These are phyloP conservation scores for Zygoascus tannicola DNA, from an alignment of 805 yeast genomes.

Conservation along the genomic window DNA sequence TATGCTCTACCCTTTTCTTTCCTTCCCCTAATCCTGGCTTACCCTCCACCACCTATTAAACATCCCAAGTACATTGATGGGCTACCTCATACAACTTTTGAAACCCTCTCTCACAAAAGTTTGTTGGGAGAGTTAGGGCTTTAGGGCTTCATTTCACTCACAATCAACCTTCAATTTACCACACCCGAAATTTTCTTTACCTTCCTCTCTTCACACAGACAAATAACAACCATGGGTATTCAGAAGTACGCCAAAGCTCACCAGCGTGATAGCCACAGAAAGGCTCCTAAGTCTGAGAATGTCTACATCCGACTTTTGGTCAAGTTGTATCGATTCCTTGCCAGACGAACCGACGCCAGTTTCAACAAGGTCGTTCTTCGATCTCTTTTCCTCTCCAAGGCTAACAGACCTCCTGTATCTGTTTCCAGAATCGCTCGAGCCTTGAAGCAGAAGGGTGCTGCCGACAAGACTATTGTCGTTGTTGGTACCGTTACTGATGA, in stretches of 20 bases:
- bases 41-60: too few relatives aligned
- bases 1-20: too few relatives aligned
- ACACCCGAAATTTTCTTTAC: constrained; percentile 5
- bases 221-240: constrained; percentile 64
- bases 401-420: constrained; percentile 99
- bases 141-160: constrained; percentile 4
- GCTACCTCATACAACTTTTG: neutral
- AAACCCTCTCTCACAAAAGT: neutral
- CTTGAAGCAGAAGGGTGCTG: constrained; percentile 72
- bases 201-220: constrained; percentile 2
- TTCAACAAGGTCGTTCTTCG: constrained; percentile 96
- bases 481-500: constrained; percentile 99
- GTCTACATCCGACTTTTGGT: constrained; percentile 97
- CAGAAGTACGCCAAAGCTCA: constrained; percentile 97
- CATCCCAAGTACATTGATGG: neutral
- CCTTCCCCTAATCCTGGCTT: too few relatives aligned
- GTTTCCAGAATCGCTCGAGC: constrained; percentile 84
- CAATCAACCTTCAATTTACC: neutral
- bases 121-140: constrained; percentile 4
- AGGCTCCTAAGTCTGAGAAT: constrained; percentile 99
- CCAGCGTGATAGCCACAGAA: constrained; percentile 91
- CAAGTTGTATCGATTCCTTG: constrained; percentile 97
- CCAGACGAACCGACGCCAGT: constrained; percentile 97
- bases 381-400: constrained; percentile 93
- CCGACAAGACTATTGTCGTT: constrained; percentile 89